phyloP scores from a whole-genome alignment of 2,329 filamentous ascomycete genomes.

The Beauveria australis region DNA sequence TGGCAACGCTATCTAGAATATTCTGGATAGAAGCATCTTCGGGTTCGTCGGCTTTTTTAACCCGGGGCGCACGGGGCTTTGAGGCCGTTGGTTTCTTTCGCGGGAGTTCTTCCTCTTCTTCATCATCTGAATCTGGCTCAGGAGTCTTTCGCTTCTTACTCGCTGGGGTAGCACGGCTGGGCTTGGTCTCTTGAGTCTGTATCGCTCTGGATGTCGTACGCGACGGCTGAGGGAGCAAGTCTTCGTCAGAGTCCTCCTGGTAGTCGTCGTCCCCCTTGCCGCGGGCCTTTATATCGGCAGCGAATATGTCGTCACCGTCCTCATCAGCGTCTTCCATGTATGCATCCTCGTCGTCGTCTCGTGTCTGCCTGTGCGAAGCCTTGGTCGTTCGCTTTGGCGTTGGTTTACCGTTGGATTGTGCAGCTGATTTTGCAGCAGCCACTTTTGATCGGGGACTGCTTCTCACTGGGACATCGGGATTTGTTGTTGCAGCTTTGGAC shows the following conservation, averaged over 20 bases:
- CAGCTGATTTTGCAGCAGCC: conserved; percentile 19
- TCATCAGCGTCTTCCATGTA: conserved; percentile 61
- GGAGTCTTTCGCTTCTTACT: conserved; percentile 52
- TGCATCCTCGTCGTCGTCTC: conserved; percentile 46
- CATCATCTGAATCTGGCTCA: conserved; percentile 43
- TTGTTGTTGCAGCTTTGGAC: conserved; percentile 26
- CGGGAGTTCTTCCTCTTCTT: conserved; percentile 51
- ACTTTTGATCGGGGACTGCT: conserved; percentile 43
- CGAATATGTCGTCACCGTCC: conserved; percentile 76
- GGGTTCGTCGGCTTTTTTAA: conserved; percentile 56
- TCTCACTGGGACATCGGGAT: conserved; percentile 38
- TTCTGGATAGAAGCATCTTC: conserved; percentile 67
- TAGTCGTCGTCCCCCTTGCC: conserved; percentile 70
- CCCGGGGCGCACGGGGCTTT: conserved; percentile 48
- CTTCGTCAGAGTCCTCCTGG: conserved; percentile 66
- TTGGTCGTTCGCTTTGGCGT: conserved; percentile 31
- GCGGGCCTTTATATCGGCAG: conserved; percentile 57
- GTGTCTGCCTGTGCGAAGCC: conserved; percentile 31
- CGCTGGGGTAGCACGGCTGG: conserved; percentile 21
- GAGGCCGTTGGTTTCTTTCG: conserved; percentile 52
- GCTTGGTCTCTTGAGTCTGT: conserved; percentile 18
- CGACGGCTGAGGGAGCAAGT: conserved; percentile 53
- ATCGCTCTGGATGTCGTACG: conserved; percentile 40
- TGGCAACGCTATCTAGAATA: conserved; percentile 83
- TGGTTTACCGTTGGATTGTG: conserved; percentile 22